Evolutionary conservation across 306 rosid species (phyloP), one percentile per base, ranked within the genome.

Genomic region (Luffa acutangula): DNA sequence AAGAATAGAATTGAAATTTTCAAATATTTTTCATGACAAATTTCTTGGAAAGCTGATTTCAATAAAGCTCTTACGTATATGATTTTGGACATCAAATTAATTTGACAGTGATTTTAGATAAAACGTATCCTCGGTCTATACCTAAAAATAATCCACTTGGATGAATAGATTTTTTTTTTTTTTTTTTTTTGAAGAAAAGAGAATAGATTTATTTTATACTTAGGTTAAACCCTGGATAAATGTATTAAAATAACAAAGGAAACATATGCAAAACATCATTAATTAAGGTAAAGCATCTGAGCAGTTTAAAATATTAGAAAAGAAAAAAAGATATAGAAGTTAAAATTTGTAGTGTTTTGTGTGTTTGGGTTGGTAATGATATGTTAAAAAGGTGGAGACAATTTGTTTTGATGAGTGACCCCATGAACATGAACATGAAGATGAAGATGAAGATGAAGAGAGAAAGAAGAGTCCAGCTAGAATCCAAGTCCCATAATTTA

Each of bases 401-500:
- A 78, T 83, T 54, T 80, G 86, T 82, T 83, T 83, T 82, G 89
- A 83, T 51, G 67, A 82, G 52, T 88, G 88, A 59, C 84, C 80
- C 87, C 84, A 52, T 52, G 2, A 14, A 80, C 84, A 51, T 52
- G 63, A 80, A 80, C 31, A 25, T 52, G 2, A 14, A 80, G 85
- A 51, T 52, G 59, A 80, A 80, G 72, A 81, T 52, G 7, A 14
- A 81, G 85, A 51, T 52, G 63, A 80, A 80, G 75, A 81, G 80
- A 17, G 2, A 5, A 90, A 88, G 88, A 80, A 84, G 85, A 84
- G 80, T 84, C 89, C 97, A 92, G 96, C 90, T 90, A 88, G 87
- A 86, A 78, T 73, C 78, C 78, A 73, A 73, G 25, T 73, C 42
- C 43, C 78, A 73, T 73, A 49, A 73, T 48, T 73, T 49, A 33